Percentiles rank a stretch among this genome's conserved stretches.
Evolutionary conservation across 768 basidiomycete genomes (phyloP).

Genomic region (Pulveroboletus sp.): DNA sequence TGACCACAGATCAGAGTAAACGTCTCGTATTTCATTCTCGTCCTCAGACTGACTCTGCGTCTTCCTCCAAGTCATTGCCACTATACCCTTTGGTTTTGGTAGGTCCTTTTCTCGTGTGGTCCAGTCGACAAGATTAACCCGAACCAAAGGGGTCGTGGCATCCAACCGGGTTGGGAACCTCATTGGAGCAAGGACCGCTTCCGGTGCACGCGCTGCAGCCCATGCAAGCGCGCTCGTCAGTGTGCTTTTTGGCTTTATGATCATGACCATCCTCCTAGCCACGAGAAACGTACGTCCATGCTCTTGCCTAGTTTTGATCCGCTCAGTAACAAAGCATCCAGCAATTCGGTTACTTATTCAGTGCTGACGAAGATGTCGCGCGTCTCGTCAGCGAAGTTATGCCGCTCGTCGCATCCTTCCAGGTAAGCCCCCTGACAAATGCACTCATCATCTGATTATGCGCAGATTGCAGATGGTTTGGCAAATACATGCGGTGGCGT

Average conservation of each 20-base stretch:
- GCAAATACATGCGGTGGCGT: constrained; percentile 51
- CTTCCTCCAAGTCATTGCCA: constrained; percentile 53
- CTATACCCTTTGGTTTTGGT: constrained; percentile 74
- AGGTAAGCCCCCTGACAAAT: constrained; percentile 27
- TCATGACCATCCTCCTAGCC: constrained; percentile 59
- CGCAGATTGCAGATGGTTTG: constrained; percentile 48
- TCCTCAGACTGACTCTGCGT: not conserved
- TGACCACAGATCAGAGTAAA: constrained; percentile 75
- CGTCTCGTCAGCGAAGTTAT: constrained; percentile 47
- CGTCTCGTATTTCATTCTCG: not conserved
- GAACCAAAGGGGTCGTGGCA: constrained; percentile 56
- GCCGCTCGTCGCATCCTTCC: constrained; percentile 55
- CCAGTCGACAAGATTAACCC: not conserved
- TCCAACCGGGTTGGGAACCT: constrained; percentile 73
- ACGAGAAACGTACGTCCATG: constrained; percentile 49
- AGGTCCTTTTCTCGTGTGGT: not conserved
- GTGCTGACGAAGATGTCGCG: constrained; percentile 57
- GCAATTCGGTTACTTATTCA: constrained; percentile 70
- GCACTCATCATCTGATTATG: not conserved
- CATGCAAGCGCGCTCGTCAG: constrained; percentile 65
- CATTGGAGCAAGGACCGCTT: constrained; percentile 55
- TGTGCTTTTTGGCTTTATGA: constrained; percentile 51
- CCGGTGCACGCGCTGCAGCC: constrained; percentile 53
- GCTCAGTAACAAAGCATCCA: not conserved
- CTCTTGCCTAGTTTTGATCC: not conserved